Conservation (phyloP, 352 stramenopile species). For the Phytophthora fragariae region DNA sequence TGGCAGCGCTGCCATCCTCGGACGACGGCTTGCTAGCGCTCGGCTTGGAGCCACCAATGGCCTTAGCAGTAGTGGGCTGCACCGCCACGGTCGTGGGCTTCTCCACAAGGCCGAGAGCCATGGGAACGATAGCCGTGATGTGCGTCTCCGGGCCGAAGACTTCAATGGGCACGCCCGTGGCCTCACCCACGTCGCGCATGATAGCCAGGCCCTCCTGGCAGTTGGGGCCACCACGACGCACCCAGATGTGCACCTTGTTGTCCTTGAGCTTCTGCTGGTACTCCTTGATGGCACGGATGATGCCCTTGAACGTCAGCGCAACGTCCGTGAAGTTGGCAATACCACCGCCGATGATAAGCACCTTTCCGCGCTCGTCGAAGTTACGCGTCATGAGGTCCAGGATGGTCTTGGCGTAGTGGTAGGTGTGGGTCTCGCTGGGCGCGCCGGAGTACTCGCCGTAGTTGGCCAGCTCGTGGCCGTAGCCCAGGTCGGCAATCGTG, state of each 20-base stretch:
- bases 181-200: constrained; percentile 92
- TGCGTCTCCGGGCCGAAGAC: constrained; percentile 97
- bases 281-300: constrained; percentile 95
- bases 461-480: constrained; percentile 95
- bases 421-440: constrained; percentile 96
- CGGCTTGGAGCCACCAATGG: constrained; percentile 31
- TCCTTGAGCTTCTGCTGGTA: constrained; percentile 93
- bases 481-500: constrained; percentile 96
- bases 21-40: constrained; percentile 36
- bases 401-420: constrained; percentile 97
- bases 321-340: constrained; percentile 99
- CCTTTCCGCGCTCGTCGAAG: constrained; percentile 91
- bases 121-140: constrained; percentile 95
- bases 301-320: constrained; percentile 97
- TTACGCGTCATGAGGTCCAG: constrained; percentile 96
- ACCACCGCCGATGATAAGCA: constrained; percentile 97
- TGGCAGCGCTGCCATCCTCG: constrained; percentile 33
- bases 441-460: constrained; percentile 98
- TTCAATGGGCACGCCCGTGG: constrained; percentile 93
- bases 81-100: constrained; percentile 42
- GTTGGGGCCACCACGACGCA: constrained; percentile 96
- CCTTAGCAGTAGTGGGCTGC: constrained; percentile 28
- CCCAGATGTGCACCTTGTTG: constrained; percentile 94
- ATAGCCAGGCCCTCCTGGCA: constrained; percentile 96
- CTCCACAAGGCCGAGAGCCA: constrained; percentile 92